phyloP scores from a whole-genome alignment of 2,329 filamentous ascomycete species.

The Pestalotiopsis sp. region DNA sequence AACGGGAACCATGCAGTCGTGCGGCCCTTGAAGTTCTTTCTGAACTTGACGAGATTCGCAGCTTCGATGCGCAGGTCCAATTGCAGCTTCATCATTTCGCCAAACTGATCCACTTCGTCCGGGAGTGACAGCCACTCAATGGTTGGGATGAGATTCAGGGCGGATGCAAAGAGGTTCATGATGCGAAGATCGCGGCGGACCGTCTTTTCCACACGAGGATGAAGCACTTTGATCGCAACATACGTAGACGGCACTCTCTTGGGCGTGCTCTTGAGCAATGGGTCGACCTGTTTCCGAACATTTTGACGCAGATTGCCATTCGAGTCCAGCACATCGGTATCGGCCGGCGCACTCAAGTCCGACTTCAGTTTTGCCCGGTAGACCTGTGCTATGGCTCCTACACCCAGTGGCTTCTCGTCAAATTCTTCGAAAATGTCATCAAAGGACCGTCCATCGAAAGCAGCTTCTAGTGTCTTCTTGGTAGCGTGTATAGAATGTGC shows the following conservation, averaged over 20 bases:
- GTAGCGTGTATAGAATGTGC: conserved; percentile 85
- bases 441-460: conserved; percentile 80
- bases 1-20: conserved; percentile 97
- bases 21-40: conserved; percentile 85
- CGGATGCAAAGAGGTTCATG: conserved; percentile 86
- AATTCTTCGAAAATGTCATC: conserved; percentile 97
- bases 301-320: conserved; percentile 65
- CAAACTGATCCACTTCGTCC: conserved; percentile 91
- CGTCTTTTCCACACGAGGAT: conserved; percentile 86
- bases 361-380: conserved; percentile 93
- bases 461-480: conserved; percentile 75
- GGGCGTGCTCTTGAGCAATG: conserved; percentile 83
- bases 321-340: conserved; percentile 56
- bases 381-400: conserved; percentile 95
- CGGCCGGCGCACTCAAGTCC: conserved; percentile 67
- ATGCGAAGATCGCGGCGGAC: conserved; percentile 91
- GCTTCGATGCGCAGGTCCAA: conserved; percentile 93
- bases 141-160: conserved; percentile 86
- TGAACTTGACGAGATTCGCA: conserved; percentile 85
- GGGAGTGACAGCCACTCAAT: conserved; percentile 97
- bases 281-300: conserved; percentile 81
- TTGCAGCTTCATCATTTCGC: conserved; percentile 98
- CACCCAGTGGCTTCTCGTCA: conserved; percentile 83
- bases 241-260: conserved; percentile 86
- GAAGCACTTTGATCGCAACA: conserved; percentile 94